Base-by-base conservation (phyloP, 306 rosid genomes). In the Casuarina cunninghamiana region DNA sequence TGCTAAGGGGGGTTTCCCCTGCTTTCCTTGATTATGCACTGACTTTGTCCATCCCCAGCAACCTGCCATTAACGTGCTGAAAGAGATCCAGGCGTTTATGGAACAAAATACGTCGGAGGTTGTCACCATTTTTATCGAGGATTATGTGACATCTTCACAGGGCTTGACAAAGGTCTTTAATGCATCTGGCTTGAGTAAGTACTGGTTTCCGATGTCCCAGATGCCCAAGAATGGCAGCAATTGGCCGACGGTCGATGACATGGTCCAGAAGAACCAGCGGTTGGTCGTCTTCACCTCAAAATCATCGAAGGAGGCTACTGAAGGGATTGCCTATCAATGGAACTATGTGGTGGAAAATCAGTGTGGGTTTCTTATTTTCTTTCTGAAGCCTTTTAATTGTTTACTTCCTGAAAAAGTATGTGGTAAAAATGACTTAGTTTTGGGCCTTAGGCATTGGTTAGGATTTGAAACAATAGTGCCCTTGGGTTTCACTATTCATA, bases 221-320 rank as follows among this genome's bases (percentile, higher is more conserved):
- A 88, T 95, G 92, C 97, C 98, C 21, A 86, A 78, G 78, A 80
- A 86, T 4, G 97, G 98, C 0, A 85, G 43, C 5, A 87, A 95
- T 70, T 95, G 98, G 98, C 98, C 98, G 17, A 91, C 87, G 0
- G 89, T 91, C 0, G 93, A 91, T 81, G 97, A 95, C 74, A 95
- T 95, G 97, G 85, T 80, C 3, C 81, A 84, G 81, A 87, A 89
- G 81, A 92, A 92, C 77, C 97, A 87, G 81, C 89, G 98, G 67
- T 75, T 95, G 79, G 81, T 92, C 2, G 91, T 88, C 73, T 95
- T 95, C 91, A 83, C 97, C 54, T 92, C 97, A n/a, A 92, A 75
- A 81, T 32, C 78, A 5, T 43, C 82, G 67, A 95, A 95, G 86
- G 97, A 95, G 81, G 89, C 90, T 19, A 84, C 97, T 1, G 98